Conservation (phyloP, 345 rosid genomes). For the Eucalyptus regnans region DNA sequence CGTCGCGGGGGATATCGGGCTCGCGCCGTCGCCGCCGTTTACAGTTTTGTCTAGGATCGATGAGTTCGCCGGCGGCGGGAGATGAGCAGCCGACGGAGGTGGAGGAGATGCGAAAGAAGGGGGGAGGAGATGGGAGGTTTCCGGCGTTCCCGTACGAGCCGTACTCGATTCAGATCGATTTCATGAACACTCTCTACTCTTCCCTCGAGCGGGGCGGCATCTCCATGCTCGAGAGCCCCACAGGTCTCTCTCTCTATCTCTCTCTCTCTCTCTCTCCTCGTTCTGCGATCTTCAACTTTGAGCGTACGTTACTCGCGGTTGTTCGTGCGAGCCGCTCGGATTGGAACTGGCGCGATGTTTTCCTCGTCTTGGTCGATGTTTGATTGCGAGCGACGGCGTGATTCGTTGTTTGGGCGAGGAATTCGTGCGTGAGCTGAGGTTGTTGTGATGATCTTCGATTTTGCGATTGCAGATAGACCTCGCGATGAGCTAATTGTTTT, state of each 20-base stretch:
- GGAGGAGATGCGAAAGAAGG: neutral
- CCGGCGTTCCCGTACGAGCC: conserved; percentile 71
- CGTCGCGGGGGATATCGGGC: neutral
- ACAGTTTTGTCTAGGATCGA: neutral
- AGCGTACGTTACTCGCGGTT: neutral
- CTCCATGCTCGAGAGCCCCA: conserved; percentile 96
- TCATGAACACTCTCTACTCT: conserved; percentile 77
- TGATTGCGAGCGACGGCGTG: neutral
- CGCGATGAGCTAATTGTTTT: neutral
- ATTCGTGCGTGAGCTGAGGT: neutral
- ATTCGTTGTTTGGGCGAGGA: neutral
- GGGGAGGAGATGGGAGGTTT: conserved; percentile 23
- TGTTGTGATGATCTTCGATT: neutral
- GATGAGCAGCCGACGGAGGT: neutral
- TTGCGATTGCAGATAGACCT: neutral
- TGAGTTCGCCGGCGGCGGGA: neutral
- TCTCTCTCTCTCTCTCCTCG: neutral
- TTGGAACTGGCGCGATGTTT: neutral
- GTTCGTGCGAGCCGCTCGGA: neutral
- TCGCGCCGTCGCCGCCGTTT: neutral
- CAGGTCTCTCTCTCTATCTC: conserved; percentile 28
- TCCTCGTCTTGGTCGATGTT: neutral
- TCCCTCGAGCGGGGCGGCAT: conserved; percentile 77
- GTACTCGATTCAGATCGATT: conserved; percentile 70
- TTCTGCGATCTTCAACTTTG: neutral